Percentiles rank a stretch among this genome's conserved stretches.
Evolutionary conservation across 2,329 filamentous ascomycete genomes (phyloP).

Genomic region (Parafenestella ontariensis): DNA sequence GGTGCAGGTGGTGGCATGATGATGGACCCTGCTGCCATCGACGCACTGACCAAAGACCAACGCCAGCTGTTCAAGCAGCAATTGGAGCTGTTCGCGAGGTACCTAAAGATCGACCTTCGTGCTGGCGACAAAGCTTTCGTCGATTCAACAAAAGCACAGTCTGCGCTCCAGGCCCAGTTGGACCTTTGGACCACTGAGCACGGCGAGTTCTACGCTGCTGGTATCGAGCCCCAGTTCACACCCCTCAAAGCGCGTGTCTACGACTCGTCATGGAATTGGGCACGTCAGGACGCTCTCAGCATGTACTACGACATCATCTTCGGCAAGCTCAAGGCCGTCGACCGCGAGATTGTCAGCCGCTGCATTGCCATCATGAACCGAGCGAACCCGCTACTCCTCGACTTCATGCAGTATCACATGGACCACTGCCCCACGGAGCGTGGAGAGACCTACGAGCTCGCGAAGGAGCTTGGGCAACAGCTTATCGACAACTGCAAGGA

Average conservation of each 20-base stretch:
- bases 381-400: constrained; percentile 91
- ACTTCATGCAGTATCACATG: constrained; percentile 99
- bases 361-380: constrained; percentile 99
- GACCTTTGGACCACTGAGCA: constrained; percentile 96
- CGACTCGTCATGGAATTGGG: constrained; percentile 99
- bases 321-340: constrained; percentile 87
- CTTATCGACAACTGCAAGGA: constrained; percentile 98
- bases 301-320: constrained; percentile 99
- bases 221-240: constrained; percentile 94
- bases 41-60: constrained; percentile 97
- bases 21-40: constrained; percentile 98
- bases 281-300: constrained; percentile 91
- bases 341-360: constrained; percentile 97
- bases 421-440: constrained; percentile 97
- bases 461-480: constrained; percentile 89
- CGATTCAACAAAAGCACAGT: constrained; percentile 81
- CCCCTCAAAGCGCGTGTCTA: constrained; percentile 93
- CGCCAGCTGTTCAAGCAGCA: constrained; percentile 97
- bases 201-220: constrained; percentile 92
- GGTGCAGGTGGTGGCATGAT: constrained; percentile 88
- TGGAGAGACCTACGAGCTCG: constrained; percentile 97
- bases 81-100: constrained; percentile 90
- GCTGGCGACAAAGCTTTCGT: constrained; percentile 95
- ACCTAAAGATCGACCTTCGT: constrained; percentile 95
- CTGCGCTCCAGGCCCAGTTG: constrained; percentile 87